Conservation (phyloP, 495 filamentous ascomycete species). For the Penicillium alfredii region DNA sequence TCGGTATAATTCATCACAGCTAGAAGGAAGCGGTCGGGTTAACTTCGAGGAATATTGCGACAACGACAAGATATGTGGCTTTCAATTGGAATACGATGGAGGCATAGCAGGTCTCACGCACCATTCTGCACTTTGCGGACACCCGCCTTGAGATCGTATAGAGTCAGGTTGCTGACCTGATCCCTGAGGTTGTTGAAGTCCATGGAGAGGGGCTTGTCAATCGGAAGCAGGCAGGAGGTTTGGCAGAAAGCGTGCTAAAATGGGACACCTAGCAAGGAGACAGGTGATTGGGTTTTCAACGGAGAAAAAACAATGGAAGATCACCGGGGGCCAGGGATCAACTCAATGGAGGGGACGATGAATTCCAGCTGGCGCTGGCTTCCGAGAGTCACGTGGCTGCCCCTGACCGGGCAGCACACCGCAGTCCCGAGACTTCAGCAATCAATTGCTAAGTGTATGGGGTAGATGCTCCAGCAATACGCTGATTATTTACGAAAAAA, state of each 20-base stretch:
- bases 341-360: constrained; percentile 16
- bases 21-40: constrained; percentile 33
- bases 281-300: constrained; percentile 9
- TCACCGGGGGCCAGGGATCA: constrained; percentile 11
- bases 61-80: constrained; percentile 7
- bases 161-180: constrained; percentile 84
- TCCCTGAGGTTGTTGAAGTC: constrained; percentile 82
- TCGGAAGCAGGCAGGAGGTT: constrained; percentile 11
- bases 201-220: constrained; percentile 48
- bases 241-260: too few relatives aligned
- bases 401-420: too few relatives aligned
- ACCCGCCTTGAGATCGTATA: constrained; percentile 96
- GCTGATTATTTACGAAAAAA: too few relatives aligned
- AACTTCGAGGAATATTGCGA: constrained; percentile 2
- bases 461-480: too few relatives aligned
- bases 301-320: constrained; percentile 16
- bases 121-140: constrained; percentile 99
- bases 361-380: constrained; percentile 35
- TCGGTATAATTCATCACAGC: constrained; percentile 99
- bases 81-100: constrained; percentile 1
- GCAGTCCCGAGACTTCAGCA: too few relatives aligned
- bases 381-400: constrained; percentile 34
- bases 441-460: too few relatives aligned
- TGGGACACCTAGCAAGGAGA: too few relatives aligned
- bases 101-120: constrained; percentile 40